Base-by-base conservation (phyloP, 2,329 filamentous ascomycete species). In the Hansfordia pulvinata region DNA sequence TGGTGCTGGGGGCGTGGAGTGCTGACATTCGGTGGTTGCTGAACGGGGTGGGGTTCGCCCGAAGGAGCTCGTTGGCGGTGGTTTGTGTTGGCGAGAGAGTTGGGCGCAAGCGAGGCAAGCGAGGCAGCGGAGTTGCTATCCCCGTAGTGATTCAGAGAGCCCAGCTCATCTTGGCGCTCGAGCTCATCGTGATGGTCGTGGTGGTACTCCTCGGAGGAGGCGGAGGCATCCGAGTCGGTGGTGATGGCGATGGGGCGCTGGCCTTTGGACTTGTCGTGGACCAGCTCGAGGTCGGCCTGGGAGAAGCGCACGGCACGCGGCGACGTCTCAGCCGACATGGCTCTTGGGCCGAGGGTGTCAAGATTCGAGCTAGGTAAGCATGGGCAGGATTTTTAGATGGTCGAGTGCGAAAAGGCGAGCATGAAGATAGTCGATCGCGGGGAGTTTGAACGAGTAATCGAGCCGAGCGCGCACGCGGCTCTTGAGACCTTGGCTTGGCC, bases 221-320 rank as follows among this genome's bases (percentile, higher is more conserved):
- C 53, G 11, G 63, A 64, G 31, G 53, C 58, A 24, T 64, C 65
- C 19, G 58, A 61, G 38, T 69, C 60, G 36, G 49, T 52, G 35
- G 50, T 35, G 31, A 52, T 42, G 38, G 49, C 39, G 26, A 44
- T 46, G 22, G 50, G 47, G 13, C 56, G 51, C 27, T 50, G 47
- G 31, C 40, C 46, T 31, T 53, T 62, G 35, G 49, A 35, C 36
- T 53, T 58, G 15, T 68, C 62, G 25, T 51, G 53, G 19, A 43
- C 35, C 17, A 58, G 49, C 14, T 62, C 59, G 30, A 60, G 53
- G 31, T 63, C 64, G 42, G 50, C 47, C 32, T 60, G 56, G 23
- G 62, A 63, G 41, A 74, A 74, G 36, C 68, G 63, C 35, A 74
- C 64, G 35, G 59, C 56, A 39, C 67, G 61, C 26, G 67, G 63